Conservation (phyloP, 345 rosid species). For the Aethionema arabicum region DNA sequence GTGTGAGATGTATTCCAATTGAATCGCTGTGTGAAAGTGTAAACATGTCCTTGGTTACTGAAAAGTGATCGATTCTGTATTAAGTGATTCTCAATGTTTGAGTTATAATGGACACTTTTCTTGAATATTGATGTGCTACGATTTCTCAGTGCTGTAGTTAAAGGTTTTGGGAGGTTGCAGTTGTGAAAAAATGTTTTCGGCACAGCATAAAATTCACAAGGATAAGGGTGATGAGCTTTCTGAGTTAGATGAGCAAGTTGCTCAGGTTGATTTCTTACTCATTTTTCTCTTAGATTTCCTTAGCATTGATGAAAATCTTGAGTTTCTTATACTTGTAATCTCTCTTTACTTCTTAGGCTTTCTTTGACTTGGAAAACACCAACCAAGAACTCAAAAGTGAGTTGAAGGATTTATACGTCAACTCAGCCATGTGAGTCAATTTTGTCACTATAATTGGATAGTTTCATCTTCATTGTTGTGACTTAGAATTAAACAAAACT, state of each 20-base stretch:
- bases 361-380: conserved; percentile 82
- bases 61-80: background rate
- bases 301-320: background rate
- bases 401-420: conserved; percentile 76
- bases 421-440: conserved; percentile 65
- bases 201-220: conserved; percentile 73
- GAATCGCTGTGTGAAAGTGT: background rate
- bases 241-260: conserved; percentile 84
- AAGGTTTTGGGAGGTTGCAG: background rate
- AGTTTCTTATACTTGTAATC: background rate
- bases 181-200: conserved; percentile 60
- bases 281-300: background rate
- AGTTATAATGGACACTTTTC: background rate
- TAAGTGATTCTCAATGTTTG: background rate
- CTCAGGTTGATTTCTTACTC: conserved; percentile 48
- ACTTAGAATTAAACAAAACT: background rate
- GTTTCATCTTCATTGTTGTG: background rate
- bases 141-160: background rate
- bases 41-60: background rate
- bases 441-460: background rate
- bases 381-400: conserved; percentile 83
- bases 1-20: background rate
- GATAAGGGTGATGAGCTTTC: conserved; percentile 76
- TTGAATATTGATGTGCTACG: conserved; percentile 3
- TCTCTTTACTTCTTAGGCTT: conserved; percentile 46